phyloP scores from a whole-genome alignment of 208 protist species.

The Tritrichomonas musculus region DNA sequence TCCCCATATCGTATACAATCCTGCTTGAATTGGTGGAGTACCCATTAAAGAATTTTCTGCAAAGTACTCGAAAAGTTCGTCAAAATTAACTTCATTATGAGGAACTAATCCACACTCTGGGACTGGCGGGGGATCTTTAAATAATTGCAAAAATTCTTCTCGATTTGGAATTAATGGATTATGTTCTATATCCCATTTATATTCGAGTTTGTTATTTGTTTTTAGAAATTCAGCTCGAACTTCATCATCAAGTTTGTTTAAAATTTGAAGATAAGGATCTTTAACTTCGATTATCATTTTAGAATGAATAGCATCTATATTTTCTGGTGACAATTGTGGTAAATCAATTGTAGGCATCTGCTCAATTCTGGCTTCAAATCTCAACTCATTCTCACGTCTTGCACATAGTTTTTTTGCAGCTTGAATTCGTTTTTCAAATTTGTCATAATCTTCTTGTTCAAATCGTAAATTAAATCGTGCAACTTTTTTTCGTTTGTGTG shows the following conservation, averaged over 20 bases:
- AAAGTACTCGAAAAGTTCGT: background rate
- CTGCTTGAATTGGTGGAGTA: background rate
- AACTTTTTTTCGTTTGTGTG: constrained; percentile 25
- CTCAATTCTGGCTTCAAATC: background rate
- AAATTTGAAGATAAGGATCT: background rate
- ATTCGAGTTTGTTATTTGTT: background rate
- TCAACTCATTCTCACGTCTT: background rate
- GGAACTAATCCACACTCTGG: background rate
- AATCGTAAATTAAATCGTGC: constrained; percentile 16
- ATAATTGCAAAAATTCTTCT: background rate
- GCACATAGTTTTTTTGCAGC: background rate
- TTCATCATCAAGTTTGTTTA: background rate
- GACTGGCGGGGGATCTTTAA: background rate
- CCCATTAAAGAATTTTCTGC: background rate
- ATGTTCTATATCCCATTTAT: background rate
- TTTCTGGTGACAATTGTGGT: background rate
- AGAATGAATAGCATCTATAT: background rate
- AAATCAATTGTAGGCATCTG: background rate
- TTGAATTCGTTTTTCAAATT: background rate
- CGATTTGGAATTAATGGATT: constrained; percentile 34
- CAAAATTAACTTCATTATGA: background rate
- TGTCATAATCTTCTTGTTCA: background rate
- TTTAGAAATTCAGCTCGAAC: background rate
- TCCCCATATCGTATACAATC: background rate
- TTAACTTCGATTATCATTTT: background rate